These are phyloP conservation scores for Annulohypoxylon moriforme DNA, from an alignment of 495 filamentous ascomycete species.

Conservation along the genomic window DNA sequence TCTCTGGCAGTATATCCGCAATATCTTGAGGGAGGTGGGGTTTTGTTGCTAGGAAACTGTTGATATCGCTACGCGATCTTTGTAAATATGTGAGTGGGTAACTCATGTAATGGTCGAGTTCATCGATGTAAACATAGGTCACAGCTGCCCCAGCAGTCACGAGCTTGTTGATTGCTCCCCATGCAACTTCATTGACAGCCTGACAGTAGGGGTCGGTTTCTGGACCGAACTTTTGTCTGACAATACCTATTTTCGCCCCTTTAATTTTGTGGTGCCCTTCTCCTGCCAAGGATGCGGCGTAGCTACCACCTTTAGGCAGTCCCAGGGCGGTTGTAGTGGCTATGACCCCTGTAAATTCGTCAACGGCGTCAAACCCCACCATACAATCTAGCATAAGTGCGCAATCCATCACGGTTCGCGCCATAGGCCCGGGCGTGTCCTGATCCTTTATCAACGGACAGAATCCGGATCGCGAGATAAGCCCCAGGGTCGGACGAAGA, in stretches of 20 bases:
- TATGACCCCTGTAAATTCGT: conserved; percentile 43
- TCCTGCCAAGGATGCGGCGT: conserved; percentile 38
- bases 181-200: conserved; percentile 45
- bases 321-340: conserved; percentile 36
- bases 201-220: conserved; percentile 36
- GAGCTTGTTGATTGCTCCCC: conserved; percentile 38
- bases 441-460: conserved; percentile 49
- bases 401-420: conserved; percentile 51
- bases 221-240: conserved; percentile 48
- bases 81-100: conserved; percentile 40
- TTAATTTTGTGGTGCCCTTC: conserved; percentile 28
- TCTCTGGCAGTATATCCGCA: conserved; percentile 31
- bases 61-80: conserved; percentile 49
- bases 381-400: conserved; percentile 51
- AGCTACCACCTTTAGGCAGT: conserved; percentile 45
- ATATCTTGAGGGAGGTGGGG: conserved; percentile 39
- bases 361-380: conserved; percentile 49
- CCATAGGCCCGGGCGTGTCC: conserved; percentile 54
- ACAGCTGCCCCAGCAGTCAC: conserved; percentile 36
- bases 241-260: conserved; percentile 42
- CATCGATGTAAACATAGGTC: conserved; percentile 46
- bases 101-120: conserved; percentile 49
- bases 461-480: conserved; percentile 49
- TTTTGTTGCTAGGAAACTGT: conserved; percentile 47
- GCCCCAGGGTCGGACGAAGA: conserved; percentile 39